Evolutionary conservation across 2,329 filamentous ascomycete genomes (phyloP).

Genomic region (Tolypocladium inflatum): DNA sequence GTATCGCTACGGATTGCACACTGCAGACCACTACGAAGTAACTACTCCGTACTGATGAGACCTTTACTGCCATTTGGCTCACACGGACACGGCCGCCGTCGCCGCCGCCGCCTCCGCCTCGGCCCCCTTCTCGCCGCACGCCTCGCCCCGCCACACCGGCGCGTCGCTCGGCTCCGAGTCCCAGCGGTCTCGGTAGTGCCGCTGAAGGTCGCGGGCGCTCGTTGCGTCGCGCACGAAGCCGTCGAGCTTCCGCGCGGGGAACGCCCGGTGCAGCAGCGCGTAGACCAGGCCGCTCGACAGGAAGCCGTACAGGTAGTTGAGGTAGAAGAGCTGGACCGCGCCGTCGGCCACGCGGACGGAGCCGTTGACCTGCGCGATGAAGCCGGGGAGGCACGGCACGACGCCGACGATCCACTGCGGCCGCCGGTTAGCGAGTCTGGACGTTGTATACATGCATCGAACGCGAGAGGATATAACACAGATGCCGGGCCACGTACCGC

Average conservation of each 20-base stretch:
- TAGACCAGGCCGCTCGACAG: slow-evolving; percentile 22
- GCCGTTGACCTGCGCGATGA: slow-evolving; percentile 27
- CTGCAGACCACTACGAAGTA: no score
- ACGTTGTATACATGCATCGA: no score
- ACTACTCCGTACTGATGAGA: no score
- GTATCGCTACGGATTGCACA: no score
- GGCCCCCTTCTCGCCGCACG: neutral
- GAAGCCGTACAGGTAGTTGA: slow-evolving; percentile 30
- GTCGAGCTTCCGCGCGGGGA: slow-evolving; percentile 17
- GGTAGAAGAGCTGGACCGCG: slow-evolving; percentile 26
- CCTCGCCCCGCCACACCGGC: neutral
- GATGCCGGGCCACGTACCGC: slow-evolving; percentile 18
- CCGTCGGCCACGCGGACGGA: slow-evolving; percentile 22
- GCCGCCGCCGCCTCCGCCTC: no score
- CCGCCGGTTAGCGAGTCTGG: neutral
- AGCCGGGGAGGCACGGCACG: slow-evolving; percentile 30
- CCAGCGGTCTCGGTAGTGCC: slow-evolving; percentile 19
- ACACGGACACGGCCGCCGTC: neutral
- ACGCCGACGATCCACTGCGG: slow-evolving; percentile 28
- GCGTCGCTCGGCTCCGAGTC: slow-evolving; percentile 8
- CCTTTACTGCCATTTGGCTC: neutral
- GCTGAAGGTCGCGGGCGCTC: slow-evolving; percentile 16
- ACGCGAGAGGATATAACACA: no score
- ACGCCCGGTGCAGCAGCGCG: slow-evolving; percentile 16
- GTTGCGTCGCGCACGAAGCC: slow-evolving; percentile 16